Percentiles rank a stretch among this genome's conserved stretches.
phyloP scores from a whole-genome alignment of 345 rosid genomes.

The Euphorbia tirucalli region DNA sequence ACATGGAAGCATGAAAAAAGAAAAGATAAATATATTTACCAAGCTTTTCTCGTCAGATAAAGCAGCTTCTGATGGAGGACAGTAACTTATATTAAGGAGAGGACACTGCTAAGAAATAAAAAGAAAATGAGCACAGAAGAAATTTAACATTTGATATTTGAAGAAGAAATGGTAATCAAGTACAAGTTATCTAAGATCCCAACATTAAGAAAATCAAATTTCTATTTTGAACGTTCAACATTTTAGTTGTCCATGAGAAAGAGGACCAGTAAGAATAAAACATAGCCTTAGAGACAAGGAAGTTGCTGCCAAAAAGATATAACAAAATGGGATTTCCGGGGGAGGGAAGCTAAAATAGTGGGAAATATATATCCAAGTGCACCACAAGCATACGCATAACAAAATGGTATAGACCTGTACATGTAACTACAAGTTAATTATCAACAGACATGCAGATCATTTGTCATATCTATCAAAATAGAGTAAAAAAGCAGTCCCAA shows the following conservation, averaged over 20 bases:
- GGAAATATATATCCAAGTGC: background rate
- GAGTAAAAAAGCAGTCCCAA: background rate
- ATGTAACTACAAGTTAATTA: background rate
- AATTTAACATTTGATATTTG: background rate
- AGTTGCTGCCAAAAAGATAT: conserved; percentile 1
- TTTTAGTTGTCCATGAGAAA: background rate
- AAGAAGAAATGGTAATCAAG: background rate
- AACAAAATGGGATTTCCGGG: background rate
- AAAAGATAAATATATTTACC: conserved; percentile 42
- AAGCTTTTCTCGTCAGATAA: conserved; percentile 59
- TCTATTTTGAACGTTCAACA: background rate
- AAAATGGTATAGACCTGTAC: background rate
- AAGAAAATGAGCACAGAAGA: conserved; percentile 25
- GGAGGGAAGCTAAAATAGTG: background rate
- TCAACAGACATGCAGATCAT: background rate
- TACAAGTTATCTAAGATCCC: background rate
- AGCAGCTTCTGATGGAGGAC: conserved; percentile 80
- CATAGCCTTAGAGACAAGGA: background rate
- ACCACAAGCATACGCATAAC: background rate
- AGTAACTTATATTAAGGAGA: conserved; percentile 85
- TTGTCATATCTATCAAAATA: background rate
- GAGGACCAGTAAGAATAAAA: background rate
- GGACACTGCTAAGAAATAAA: conserved; percentile 66
- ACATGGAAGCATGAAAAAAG: conserved; percentile 8
- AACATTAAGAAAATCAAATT: background rate